Percentiles rank a stretch among this genome's conserved stretches.
Conservation (phyloP, 1,139 yeast genomes). For the Debaryomycetaceae sp. region DNA sequence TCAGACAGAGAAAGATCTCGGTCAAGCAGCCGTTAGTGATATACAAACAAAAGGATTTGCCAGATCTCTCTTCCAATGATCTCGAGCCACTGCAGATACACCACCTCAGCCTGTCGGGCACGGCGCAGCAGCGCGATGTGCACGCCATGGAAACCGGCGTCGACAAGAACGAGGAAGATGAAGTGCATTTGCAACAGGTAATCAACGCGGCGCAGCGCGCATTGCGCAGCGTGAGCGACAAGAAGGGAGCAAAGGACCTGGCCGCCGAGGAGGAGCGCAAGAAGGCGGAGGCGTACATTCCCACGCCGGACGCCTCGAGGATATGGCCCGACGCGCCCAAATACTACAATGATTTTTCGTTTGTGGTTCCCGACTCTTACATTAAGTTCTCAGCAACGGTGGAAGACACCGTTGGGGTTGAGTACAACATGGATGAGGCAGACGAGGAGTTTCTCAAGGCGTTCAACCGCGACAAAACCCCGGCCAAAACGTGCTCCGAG, state of each 20-base stretch:
- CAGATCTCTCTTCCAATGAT: conserved; percentile 49
- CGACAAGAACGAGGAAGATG: conserved; percentile 96
- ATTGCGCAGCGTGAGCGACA: conserved; percentile 32
- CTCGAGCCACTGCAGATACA: conserved; percentile 44
- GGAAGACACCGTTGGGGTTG: conserved; percentile 85
- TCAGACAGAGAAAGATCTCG: conserved; percentile 86
- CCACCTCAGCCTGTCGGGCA: conserved; percentile 32
- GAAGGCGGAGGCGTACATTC: conserved; percentile 65
- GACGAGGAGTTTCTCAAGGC: conserved; percentile 65
- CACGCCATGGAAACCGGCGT: conserved; percentile 97
- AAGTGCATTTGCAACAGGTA: conserved; percentile 91
- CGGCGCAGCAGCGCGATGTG: conserved; percentile 74
- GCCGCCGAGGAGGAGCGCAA: conserved; percentile 32
- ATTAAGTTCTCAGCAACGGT: conserved; percentile 91
- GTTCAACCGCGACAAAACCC: conserved; percentile 15
- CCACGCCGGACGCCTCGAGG: conserved; percentile 93
- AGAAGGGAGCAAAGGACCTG: conserved; percentile 1
- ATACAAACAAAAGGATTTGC: conserved; percentile 72
- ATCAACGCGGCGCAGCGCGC: conserved; percentile 72
- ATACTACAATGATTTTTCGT: conserved; percentile 61
- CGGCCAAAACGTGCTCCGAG: conserved; percentile 48
- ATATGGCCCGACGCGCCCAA: conserved; percentile 74
- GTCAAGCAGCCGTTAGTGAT: conserved; percentile 87
- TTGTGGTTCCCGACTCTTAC: conserved; percentile 71
- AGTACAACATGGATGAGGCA: conserved; percentile 84